Conservation (phyloP, 495 filamentous ascomycete genomes). For the Penicillium manginii region DNA sequence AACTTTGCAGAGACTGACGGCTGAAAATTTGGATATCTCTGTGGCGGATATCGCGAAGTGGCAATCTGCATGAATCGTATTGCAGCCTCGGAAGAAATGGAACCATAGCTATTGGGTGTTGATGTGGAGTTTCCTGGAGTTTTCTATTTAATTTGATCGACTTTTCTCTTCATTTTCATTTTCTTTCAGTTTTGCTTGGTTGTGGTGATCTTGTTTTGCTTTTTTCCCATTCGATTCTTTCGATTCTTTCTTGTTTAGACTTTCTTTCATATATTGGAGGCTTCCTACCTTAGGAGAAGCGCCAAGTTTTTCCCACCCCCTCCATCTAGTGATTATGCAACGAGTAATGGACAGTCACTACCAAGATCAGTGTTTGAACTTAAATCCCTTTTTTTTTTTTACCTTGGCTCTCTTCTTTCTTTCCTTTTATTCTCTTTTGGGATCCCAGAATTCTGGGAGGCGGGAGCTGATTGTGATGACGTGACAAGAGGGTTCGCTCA, state of each 20-base stretch:
- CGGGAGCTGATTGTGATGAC: constrained; percentile 5
- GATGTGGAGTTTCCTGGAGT: constrained; percentile 22
- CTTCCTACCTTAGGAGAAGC: background rate
- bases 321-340: background rate
- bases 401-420: background rate
- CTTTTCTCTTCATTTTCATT: background rate
- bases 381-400: background rate
- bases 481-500: background rate
- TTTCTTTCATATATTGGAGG: constrained; percentile 5
- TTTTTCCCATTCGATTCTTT: background rate
- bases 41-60: constrained; percentile 38
- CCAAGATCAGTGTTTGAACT: background rate
- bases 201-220: constrained; percentile 4
- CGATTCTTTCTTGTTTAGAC: background rate
- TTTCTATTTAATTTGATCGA: background rate
- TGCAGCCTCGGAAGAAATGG: background rate
- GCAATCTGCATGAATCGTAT: constrained; percentile 35
- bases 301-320: background rate
- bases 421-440: background rate
- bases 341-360: background rate
- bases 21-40: constrained; percentile 45
- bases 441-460: background rate
- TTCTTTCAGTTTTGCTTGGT: background rate
- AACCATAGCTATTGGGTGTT: constrained; percentile 10
- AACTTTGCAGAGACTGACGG: constrained; percentile 34